Evolutionary conservation across 164 flowering plant species (phyloP).

Genomic region (Santalum album): DNA sequence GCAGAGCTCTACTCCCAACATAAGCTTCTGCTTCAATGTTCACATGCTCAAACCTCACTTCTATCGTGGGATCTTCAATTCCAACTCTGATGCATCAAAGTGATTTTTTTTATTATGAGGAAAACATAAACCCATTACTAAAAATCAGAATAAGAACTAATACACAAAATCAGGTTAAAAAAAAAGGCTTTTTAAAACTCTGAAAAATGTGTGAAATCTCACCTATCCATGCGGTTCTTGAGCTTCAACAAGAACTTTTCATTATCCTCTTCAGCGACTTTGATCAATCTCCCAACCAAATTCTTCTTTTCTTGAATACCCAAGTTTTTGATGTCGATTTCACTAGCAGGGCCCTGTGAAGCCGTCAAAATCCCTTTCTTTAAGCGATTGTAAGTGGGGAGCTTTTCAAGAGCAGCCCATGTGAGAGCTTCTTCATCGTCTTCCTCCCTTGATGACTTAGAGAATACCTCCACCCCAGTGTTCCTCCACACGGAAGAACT

Average conservation of each 20-base stretch:
- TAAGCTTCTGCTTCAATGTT: slow-evolving; percentile 38
- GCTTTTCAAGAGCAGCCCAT: slow-evolving; percentile 67
- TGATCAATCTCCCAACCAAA: slow-evolving; percentile 35
- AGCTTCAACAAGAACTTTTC: slow-evolving; percentile 46
- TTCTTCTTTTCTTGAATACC: slow-evolving; percentile 24
- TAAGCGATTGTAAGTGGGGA: slow-evolving; percentile 44
- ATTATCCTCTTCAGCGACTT: slow-evolving; percentile 37
- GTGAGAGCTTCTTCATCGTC: slow-evolving; percentile 59
- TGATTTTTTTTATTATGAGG: too few relatives aligned
- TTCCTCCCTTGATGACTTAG: slow-evolving; percentile 20
- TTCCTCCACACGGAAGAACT: slow-evolving; percentile 17
- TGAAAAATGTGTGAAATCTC: not conserved
- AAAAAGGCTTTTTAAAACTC: too few relatives aligned
- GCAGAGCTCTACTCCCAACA: slow-evolving; percentile 52
- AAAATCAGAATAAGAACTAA: too few relatives aligned
- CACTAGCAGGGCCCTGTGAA: slow-evolving; percentile 13
- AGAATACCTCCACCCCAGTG: slow-evolving; percentile 14
- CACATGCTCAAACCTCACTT: slow-evolving; percentile 61
- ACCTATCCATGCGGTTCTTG: slow-evolving; percentile 39
- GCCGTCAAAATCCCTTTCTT: slow-evolving; percentile 25
- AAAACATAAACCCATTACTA: not conserved
- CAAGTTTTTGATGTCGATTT: slow-evolving; percentile 29
- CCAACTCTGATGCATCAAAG: slow-evolving; percentile 61
- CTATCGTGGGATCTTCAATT: slow-evolving; percentile 49
- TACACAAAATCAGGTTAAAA: too few relatives aligned